Conservation (phyloP, 108 stramenopile genomes). For the Cylindrotheca closterium region DNA sequence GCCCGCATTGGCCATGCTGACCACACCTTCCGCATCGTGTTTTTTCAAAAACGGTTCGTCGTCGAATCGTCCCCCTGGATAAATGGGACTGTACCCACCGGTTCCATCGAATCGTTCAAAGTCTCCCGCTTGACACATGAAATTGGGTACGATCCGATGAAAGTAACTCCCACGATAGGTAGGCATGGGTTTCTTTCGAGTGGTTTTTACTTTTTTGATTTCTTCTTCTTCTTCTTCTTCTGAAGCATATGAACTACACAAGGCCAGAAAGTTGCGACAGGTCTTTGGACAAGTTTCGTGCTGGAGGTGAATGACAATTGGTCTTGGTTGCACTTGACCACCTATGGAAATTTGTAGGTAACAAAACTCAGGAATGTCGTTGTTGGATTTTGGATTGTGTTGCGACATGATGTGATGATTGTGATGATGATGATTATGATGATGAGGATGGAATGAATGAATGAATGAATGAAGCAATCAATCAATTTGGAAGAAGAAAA, state of each 20-base stretch:
- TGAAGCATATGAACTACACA: constrained; percentile 72
- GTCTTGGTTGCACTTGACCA: constrained; percentile 34
- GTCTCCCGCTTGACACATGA: constrained; percentile 82
- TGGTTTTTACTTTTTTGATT: constrained; percentile 12
- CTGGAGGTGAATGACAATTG: constrained; percentile 70
- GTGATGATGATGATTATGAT: no score
- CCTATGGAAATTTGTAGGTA: constrained; percentile 67
- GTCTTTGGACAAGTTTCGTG: constrained; percentile 71
- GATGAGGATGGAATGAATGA: no score
- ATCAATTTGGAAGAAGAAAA: no score
- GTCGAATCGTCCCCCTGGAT: constrained; percentile 54
- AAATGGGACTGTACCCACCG: constrained; percentile 70
- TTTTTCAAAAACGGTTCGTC: constrained; percentile 74
- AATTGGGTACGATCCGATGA: constrained; percentile 56
- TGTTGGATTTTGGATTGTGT: no score
- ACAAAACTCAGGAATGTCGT: constrained; percentile 26
- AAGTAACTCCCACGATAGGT: constrained; percentile 62
- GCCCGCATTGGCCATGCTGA: constrained; percentile 87
- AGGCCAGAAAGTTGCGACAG: constrained; percentile 71
- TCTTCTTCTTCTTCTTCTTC: no score
- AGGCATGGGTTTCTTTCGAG: constrained; percentile 15
- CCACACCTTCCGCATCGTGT: constrained; percentile 60
- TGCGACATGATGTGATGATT: no score
- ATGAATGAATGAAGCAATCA: no score
- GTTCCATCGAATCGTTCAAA: constrained; percentile 71